A percentile compares a stretch with the other conserved stretches of the same genome.
Evolutionary conservation across 73 alveolate genomes (phyloP).

Genomic region (Tetrahymena malaccensis): DNA sequence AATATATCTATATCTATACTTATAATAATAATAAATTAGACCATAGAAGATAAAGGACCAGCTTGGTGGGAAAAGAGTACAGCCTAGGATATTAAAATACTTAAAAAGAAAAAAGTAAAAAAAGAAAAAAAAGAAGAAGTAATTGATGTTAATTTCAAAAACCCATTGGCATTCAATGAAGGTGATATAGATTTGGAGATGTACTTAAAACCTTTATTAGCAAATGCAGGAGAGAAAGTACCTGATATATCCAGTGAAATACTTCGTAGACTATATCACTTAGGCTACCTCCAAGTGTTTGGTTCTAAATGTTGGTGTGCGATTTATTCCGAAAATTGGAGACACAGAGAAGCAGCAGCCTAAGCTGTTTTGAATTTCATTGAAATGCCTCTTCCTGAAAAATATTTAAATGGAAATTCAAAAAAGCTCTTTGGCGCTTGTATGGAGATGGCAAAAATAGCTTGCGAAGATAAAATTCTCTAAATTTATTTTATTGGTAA

Average conservation of each 20-base stretch:
- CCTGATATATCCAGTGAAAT: constrained; percentile 72
- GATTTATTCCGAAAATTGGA: constrained; percentile 89
- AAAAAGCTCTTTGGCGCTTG: constrained; percentile 83
- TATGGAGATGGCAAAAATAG: constrained; percentile 77
- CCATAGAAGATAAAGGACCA: constrained; percentile 7
- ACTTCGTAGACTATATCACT: constrained; percentile 74
- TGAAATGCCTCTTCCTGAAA: constrained; percentile 79
- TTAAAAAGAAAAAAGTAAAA: constrained; percentile 74
- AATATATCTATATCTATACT: background rate
- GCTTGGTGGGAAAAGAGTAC: constrained; percentile 42
- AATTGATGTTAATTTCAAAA: constrained; percentile 52
- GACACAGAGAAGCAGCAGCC: constrained; percentile 95
- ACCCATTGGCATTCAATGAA: constrained; percentile 88
- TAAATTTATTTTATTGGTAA: constrained; percentile 67
- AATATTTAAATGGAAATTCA: constrained; percentile 76
- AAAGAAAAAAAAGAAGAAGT: constrained; percentile 62
- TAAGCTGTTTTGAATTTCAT: constrained; percentile 87
- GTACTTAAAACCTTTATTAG: constrained; percentile 74
- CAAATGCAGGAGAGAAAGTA: constrained; percentile 82
- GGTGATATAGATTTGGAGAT: constrained; percentile 97
- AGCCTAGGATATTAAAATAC: background rate
- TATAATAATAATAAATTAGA: background rate
- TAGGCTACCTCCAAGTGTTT: constrained; percentile 78
- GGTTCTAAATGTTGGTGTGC: constrained; percentile 95
- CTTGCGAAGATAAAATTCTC: constrained; percentile 87